Evolutionary conservation across 306 rosid genomes (phyloP), one percentile per base, ranked within the genome.

Genomic region (Castanea mollissima): DNA sequence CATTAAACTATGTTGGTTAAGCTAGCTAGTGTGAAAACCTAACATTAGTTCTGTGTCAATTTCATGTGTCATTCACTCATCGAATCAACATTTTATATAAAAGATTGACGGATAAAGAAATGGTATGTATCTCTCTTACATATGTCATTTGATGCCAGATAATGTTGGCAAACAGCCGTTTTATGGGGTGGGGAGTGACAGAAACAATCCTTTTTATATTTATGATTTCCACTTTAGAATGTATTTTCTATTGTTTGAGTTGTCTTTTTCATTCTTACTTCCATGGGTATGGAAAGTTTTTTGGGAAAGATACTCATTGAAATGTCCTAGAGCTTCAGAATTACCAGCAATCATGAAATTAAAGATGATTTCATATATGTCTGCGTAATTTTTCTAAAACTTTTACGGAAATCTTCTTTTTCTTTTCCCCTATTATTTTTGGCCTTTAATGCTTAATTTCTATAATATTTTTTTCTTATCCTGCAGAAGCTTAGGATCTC

Each of bases 31-130:
- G 21, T 72, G 74, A 14, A 49, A 60, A 74, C 44, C 93, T 87
- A 83, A 95, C 92, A 34, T 76, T 77, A 31, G 67, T 82, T 80
- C 46, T 85, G 34, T 84, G 56, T 86, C 67, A 75, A 72, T 83
- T 49, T 81, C 86, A 75, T 83, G 73, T 49, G n/a, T 76, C 81
- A 29, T 79, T 78, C 77, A n/a, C 79, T 55, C 56, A 23, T 83
- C 62, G 85, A 78, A 85, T 72, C 75, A 55, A 77, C 82, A 78
- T 88, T 69, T 62, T 64, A 72, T 54, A 78, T 76, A 14, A 20
- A 83, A 93, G 99, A 89, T 78, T 93, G 91, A 83, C 84, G 60
- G 93, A 93, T 90, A 92, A 83, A 83, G 99, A 93, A 86, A 88
- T 90, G 98, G 97, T 96, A 88, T 34, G 90, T 76, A 67, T 76